A percentile compares a stretch with the other conserved stretches of the same genome.
Evolutionary conservation across 2,329 filamentous ascomycete species (phyloP).

Genomic region (Penicillium sp.): DNA sequence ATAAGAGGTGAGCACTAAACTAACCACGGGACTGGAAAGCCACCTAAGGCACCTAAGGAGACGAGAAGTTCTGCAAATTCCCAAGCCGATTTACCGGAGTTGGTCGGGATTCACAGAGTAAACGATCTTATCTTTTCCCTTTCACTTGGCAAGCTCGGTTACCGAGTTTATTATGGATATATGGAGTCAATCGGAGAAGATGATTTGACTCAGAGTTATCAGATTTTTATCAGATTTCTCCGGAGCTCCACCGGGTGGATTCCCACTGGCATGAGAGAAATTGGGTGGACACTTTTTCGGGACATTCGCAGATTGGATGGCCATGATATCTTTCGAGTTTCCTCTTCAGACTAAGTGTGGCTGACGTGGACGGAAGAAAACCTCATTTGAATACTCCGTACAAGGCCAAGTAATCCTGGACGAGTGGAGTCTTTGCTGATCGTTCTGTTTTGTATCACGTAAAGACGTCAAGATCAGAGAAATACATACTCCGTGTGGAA

Average conservation of each 20-base stretch:
- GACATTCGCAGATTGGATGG: constrained; percentile 1
- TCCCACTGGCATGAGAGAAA: constrained; percentile 4
- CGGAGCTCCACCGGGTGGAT: constrained; percentile 22
- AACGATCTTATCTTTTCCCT: constrained; percentile 9
- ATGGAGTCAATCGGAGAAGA: constrained; percentile 12
- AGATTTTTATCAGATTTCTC: constrained; percentile 25
- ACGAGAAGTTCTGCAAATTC: not conserved
- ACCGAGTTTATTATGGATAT: constrained; percentile 21
- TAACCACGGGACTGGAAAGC: not conserved
- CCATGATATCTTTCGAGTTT: not conserved
- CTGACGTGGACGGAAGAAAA: constrained; percentile 5
- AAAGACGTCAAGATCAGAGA: not conserved
- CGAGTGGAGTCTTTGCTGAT: constrained; percentile 1
- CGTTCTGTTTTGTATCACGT: not conserved
- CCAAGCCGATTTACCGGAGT: not conserved
- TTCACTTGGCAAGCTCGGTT: constrained; percentile 19
- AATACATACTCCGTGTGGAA: not conserved
- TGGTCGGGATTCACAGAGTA: not conserved
- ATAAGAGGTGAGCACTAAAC: not conserved
- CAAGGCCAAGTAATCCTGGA: not conserved
- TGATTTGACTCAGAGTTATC: constrained; percentile 22
- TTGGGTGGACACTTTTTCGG: constrained; percentile 2
- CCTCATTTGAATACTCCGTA: not conserved
- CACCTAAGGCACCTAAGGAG: not conserved
- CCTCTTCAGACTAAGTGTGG: not conserved